Evolutionary conservation across 345 rosid genomes (phyloP), one percentile per base, ranked within the genome.

Genomic region (Trapa bicornis): DNA sequence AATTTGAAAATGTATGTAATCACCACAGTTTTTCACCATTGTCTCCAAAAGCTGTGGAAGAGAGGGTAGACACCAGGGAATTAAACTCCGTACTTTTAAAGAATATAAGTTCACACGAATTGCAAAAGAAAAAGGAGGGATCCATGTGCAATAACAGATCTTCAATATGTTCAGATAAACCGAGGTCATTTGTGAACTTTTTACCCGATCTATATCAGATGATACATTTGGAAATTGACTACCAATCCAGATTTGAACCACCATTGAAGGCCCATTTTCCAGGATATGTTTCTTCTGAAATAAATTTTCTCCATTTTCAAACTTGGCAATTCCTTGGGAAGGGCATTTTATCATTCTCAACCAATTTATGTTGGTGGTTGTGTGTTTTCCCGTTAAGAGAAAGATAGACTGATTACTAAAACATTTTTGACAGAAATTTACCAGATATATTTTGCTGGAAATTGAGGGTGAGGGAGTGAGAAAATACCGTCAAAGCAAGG

Each of bases 21-120:
- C 99, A 71, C 99, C 94, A 57, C 99, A 95, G 75, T 95, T 95
- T 83, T 91, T 91, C 66, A 95, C 90, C 90, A 91, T 80, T 0
- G 98, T 86, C 81, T 95, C 98, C 82, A 95, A 80, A 71, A 95
- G 98, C 97, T 95, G 56, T 69, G 78, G n/a, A 65, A 65, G 8
- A 50, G 36, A 67, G 42, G 72, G 0, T 38, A 71, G 36, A 70
- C 16, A 16, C 58, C 2, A 14, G 60, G 60, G 11, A 54, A 54
- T 5, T 35, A 35, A 58, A 50, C 22, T 50, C 22, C 4, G 0
- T 50, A 15, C 56, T 50, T 11, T 11, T 13, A 3, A 50, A 50
- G n/a, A 50, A 50, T 13, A 17, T 50, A 50, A 57, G 33, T 22
- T 9, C 37, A 22, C 62, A 32, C 2, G 38, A 32, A 6, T 58